Conservation (phyloP, 495 filamentous ascomycete genomes). For the Annulohypoxylon nitens region DNA sequence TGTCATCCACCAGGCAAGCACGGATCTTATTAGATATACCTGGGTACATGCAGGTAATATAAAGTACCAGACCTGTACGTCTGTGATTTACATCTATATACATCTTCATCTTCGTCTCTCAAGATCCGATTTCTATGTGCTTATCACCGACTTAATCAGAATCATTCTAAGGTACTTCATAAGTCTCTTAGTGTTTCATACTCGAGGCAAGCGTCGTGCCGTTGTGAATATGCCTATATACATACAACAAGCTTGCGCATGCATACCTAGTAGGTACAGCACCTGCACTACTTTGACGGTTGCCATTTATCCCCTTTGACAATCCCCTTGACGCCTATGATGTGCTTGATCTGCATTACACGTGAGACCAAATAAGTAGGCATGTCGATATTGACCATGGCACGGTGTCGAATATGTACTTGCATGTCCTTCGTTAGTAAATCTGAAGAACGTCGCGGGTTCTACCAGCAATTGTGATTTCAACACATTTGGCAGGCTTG, state of each 20-base stretch:
- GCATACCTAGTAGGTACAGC: neutral
- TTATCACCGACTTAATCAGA: neutral
- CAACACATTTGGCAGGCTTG: neutral
- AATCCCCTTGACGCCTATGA: neutral
- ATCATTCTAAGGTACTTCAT: neutral
- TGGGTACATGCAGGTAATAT: constrained; percentile 5
- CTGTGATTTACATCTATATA: neutral
- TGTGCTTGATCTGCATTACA: constrained; percentile 11
- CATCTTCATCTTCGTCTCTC: neutral
- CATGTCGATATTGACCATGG: neutral
- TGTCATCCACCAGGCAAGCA: neutral
- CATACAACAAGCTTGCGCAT: neutral
- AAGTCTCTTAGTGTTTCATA: neutral
- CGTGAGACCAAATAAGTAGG: constrained; percentile 1
- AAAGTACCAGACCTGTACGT: neutral
- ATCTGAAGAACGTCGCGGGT: neutral
- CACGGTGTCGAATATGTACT: neutral
- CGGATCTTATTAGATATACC: neutral
- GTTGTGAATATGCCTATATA: neutral
- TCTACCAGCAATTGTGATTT: neutral
- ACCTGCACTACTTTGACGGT: neutral
- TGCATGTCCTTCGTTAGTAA: neutral
- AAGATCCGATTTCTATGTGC: neutral
- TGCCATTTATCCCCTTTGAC: neutral
- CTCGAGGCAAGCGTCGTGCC: neutral